Conservation (phyloP, 306 rosid genomes). For the Corylus heterophylla region DNA sequence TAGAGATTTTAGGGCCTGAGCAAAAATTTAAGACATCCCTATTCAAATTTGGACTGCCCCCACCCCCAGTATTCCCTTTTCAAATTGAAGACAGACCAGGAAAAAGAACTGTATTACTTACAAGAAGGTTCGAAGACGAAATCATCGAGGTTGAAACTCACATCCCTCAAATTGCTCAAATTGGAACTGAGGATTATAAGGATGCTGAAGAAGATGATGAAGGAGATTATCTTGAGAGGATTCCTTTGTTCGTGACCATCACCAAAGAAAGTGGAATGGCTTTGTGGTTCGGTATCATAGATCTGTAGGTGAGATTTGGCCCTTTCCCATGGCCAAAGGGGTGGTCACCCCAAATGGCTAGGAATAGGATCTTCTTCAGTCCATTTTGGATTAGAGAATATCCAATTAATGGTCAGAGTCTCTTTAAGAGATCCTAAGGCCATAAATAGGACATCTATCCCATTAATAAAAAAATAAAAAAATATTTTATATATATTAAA, state of each 20-base stretch:
- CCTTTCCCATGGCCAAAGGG: too few relatives aligned
- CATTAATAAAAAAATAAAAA: too few relatives aligned
- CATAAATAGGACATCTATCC: too few relatives aligned
- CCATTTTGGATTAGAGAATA: too few relatives aligned
- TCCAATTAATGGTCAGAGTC: too few relatives aligned
- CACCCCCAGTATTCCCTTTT: conserved; percentile 61
- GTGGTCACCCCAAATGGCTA: too few relatives aligned
- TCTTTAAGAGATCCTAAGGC: too few relatives aligned
- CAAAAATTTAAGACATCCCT: neutral
- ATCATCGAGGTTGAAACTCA: conserved; percentile 68
- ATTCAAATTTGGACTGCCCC: neutral
- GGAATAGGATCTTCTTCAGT: too few relatives aligned
- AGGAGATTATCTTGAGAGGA: conserved; percentile 14
- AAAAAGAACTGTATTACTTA: conserved; percentile 67
- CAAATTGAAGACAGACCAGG: conserved; percentile 72
- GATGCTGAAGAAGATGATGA: conserved; percentile 30
- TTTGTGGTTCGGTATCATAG: conserved; percentile 68
- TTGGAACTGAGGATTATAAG: conserved; percentile 36
- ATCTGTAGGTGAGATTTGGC: too few relatives aligned
- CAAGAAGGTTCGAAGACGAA: conserved; percentile 63
- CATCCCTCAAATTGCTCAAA: conserved; percentile 39
- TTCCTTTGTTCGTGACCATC: conserved; percentile 74
- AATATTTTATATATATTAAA: too few relatives aligned
- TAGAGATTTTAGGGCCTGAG: neutral
- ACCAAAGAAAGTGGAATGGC: conserved; percentile 50